Evolutionary conservation across 2,329 filamentous ascomycete species (phyloP).

Genomic region (Fusarium mexicanum): DNA sequence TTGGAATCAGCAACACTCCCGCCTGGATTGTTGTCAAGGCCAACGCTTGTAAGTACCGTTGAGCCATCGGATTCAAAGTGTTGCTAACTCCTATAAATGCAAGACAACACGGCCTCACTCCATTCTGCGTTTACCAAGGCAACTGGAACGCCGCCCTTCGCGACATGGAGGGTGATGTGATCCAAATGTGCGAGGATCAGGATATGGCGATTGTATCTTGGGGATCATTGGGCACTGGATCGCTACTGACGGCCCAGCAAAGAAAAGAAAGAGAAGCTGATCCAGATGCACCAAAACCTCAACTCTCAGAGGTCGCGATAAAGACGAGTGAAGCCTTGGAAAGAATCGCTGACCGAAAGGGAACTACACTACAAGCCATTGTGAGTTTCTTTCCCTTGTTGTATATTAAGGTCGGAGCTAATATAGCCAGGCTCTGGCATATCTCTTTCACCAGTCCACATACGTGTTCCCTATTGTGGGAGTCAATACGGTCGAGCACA

Average conservation of each 20-base stretch:
- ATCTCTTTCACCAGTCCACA: conserved; percentile 16
- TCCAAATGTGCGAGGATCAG: conserved; percentile 47
- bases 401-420: too few relatives aligned
- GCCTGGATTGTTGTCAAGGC: conserved; percentile 43
- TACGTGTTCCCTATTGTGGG: conserved; percentile 28
- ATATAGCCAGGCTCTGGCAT: background rate
- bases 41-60: background rate
- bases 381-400: background rate
- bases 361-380: background rate
- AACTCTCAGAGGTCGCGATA: rapidly evolving
- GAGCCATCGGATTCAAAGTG: too few relatives aligned
- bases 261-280: background rate
- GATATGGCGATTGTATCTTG: conserved; percentile 60
- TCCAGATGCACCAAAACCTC: background rate
- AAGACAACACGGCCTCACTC: conserved; percentile 36
- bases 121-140: conserved; percentile 46
- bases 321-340: background rate
- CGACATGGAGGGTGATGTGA: conserved; percentile 46
- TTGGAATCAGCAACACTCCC: conserved; percentile 45
- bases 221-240: conserved; percentile 9
- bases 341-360: background rate
- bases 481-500: conserved; percentile 11
- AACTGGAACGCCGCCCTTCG: conserved; percentile 40
- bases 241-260: background rate
- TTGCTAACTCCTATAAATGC: conserved; percentile 24